Base-by-base conservation (phyloP, 352 stramenopile genomes). In the Globisporangium iwayamae region DNA sequence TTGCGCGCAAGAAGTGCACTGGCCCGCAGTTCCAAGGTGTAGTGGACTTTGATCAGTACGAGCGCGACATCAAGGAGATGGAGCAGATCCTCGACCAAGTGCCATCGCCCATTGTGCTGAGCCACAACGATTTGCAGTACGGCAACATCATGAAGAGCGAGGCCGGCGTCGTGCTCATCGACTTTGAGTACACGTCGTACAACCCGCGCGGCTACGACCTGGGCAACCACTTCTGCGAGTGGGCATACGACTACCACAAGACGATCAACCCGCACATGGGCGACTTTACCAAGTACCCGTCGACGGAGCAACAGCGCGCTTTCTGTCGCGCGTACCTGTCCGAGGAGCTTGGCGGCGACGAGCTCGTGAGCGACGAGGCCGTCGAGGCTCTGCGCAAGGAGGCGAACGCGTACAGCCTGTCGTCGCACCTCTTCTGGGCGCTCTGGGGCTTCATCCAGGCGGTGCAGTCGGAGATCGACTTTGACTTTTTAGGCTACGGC, bases 161-260 rank as follows among this genome's bases (percentile, higher is more conserved):
- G 16, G 54, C 63, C 1, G 75, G 73, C 56, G 83, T 96, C 34
- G 79, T 93, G 65, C 72, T 98, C 30, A 97, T 98, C 59, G 92
- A 98, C 69, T 98, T 96, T 80, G 93, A 98, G 80, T 98, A 98
- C 78, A 94, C 84, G 56, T 90, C 80, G 52, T 97, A 96, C 72
- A 98, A 97, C 71, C 85, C 79, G 51, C 82, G 90, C 4, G 93
- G 87, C 0, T 98, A 93, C 64, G 93, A 98, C 62, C 30, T 98
- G 36, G 92, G 85, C 22, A 98, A 98, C 73, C 91, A 98, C 76
- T 98, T 98, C 68, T 97, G 83, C 60, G 86, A 93, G 66, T 95
- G 84, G 83, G 81, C 69, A 6, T 93, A 85, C 67, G 79, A 92
- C 69, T 95, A 92, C 71, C 74, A 92, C 73, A 89, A 90, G 74